Conservation (phyloP, 768 basidiomycete species). For the Suillus hirtellus region DNA sequence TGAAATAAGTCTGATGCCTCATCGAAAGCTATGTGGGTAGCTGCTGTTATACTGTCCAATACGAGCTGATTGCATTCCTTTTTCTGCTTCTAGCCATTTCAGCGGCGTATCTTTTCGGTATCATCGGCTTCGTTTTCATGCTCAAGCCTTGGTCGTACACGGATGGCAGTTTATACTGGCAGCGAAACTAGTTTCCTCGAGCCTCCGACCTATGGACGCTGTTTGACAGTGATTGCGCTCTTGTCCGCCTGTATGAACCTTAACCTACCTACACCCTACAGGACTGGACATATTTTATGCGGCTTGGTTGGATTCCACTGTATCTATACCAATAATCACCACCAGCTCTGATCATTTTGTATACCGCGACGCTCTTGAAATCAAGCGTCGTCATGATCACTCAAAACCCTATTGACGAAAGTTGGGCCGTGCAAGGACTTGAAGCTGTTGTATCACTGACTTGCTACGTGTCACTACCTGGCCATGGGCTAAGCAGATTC, state of each 20-base stretch:
- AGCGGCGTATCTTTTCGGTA: slow-evolving; percentile 56
- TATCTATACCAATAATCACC: neutral
- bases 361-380: neutral
- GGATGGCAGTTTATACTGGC: slow-evolving; percentile 46
- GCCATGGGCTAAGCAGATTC: neutral
- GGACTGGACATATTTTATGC: neutral
- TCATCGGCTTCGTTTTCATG: slow-evolving; percentile 56
- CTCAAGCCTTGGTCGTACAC: slow-evolving; percentile 52
- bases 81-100: slow-evolving; percentile 47
- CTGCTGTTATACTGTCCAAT: slow-evolving; percentile 13
- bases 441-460: neutral
- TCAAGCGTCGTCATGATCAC: neutral
- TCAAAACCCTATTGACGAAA: neutral
- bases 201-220: neutral
- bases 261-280: neutral
- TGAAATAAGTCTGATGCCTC: slow-evolving; percentile 57
- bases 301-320: neutral
- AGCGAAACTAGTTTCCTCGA: slow-evolving; percentile 7
- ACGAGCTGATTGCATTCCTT: slow-evolving; percentile 14
- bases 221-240: neutral
- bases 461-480: neutral
- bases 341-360: neutral
- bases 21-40: slow-evolving; percentile 50
- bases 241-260: neutral
- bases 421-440: neutral